phyloP scores from a whole-genome alignment of 2,329 filamentous ascomycete genomes.

The Rosellinia necatrix region DNA sequence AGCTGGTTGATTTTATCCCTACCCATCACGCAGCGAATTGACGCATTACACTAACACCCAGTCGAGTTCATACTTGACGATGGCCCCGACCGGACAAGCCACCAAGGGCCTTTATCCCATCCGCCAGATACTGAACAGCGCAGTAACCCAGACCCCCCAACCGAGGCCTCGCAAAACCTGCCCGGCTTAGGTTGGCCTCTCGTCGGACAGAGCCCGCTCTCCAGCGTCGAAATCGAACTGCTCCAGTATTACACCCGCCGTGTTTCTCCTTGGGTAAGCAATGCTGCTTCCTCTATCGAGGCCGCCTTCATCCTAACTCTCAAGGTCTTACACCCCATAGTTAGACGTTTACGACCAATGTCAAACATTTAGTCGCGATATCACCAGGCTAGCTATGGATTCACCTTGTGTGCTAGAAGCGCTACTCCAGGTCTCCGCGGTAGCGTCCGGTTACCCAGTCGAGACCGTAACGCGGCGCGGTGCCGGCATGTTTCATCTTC shows the following conservation, averaged over 20 bases:
- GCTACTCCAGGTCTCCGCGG: slow-evolving; percentile 23
- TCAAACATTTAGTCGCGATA: slow-evolving; percentile 10
- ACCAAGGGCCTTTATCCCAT: neutral
- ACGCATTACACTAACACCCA: neutral
- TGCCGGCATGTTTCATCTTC: slow-evolving; percentile 22
- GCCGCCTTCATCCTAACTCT: neutral
- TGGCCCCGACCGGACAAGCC: neutral
- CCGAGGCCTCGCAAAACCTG: neutral
- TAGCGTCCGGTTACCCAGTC: slow-evolving; percentile 12
- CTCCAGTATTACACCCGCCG: slow-evolving; percentile 26
- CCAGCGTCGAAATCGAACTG: slow-evolving; percentile 21
- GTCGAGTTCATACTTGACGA: slow-evolving; percentile 11
- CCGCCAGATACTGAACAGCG: neutral
- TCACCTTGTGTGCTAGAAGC: slow-evolving; percentile 25
- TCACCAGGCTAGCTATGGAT: slow-evolving; percentile 17
- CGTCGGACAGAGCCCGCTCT: slow-evolving; percentile 14
- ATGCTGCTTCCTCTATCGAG: neutral
- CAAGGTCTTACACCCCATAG: neutral
- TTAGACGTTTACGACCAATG: slow-evolving; percentile 22
- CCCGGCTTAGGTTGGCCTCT: slow-evolving; percentile 2
- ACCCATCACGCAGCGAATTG: neutral
- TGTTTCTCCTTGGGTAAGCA: slow-evolving; percentile 27
- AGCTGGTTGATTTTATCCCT: neutral
- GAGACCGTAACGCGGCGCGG: slow-evolving; percentile 17
- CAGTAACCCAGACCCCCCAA: neutral